Percentiles rank a stretch among this genome's conserved stretches.
Conservation (phyloP, 1,284 basidiomycete genomes). For the Pseudozyma sp. region DNA sequence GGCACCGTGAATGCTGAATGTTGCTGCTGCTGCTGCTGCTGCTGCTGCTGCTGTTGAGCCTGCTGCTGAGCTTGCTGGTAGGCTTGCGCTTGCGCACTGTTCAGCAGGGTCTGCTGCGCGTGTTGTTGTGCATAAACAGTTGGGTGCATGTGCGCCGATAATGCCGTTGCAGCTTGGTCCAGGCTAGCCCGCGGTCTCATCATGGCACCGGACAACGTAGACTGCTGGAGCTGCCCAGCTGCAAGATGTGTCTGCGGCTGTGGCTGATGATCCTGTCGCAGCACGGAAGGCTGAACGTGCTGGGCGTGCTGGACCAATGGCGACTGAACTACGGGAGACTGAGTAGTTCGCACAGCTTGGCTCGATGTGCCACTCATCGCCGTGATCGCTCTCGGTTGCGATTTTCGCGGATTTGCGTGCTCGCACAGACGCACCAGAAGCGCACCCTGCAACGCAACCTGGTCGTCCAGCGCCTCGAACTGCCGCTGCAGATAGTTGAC, state of each 20-base stretch:
- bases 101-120: conserved; percentile 1
- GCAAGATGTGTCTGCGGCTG: conserved; percentile 1
- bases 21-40: conserved; percentile 5
- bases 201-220: background rate
- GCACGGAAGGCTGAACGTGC: conserved; percentile 4
- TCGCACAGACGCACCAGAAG: conserved; percentile 37
- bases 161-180: conserved; percentile 13
- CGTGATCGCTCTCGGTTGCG: background rate
- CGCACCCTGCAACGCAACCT: conserved; percentile 42
- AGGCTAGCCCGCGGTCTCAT: conserved; percentile 9
- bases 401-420: conserved; percentile 38
- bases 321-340: conserved; percentile 5
- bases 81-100: conserved; percentile 1
- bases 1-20: background rate
- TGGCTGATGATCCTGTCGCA: conserved; percentile 1
- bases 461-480: conserved; percentile 31
- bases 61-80: conserved; percentile 5
- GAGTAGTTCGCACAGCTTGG: background rate
- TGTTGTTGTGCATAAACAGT: background rate
- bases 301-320: conserved; percentile 3
- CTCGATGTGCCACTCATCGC: background rate
- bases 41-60: background rate
- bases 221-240: background rate
- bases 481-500: conserved; percentile 11
- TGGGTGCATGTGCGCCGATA: conserved; percentile 20